Base-by-base conservation (phyloP, 169 alveolate species). In the Cryptosporidium muris region DNA sequence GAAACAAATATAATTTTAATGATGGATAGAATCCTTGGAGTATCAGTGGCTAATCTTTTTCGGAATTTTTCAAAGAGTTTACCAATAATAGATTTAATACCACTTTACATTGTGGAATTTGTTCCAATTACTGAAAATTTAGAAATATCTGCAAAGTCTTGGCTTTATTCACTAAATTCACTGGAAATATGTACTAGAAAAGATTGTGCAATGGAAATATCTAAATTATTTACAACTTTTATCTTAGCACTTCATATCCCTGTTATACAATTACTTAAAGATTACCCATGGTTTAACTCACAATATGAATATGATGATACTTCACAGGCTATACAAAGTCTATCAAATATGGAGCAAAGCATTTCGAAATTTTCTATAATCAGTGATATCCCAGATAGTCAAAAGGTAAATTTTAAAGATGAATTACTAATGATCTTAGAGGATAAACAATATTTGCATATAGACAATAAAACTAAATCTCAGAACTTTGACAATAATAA, bases 151-250 rank as follows among this genome's bases (percentile, higher is more conserved):
- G 85, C 74, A 2, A 74, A 54, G 1, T 40, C 8, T 40, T 74
- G 85, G 85, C 54, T 74, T 11, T 34, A 43, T 12, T 51, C 85
- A 14, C 12, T 74, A 1, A 40, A 36, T 7, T 16, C 54, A 4
- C 60, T 68, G 12, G 60, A 58, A 14, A 4, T 74, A 14, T 66
- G 85, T 34, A 16, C 6, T 3, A 74, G 54, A 9, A 74, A 54
- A 36, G 85, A 49, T 2, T 58, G 60, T 43, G 85, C 85, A 42
- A 74, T 74, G 85, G 85, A 74, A 36, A 74, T 74, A n/a, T 74
- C 85, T 58, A 74, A 53, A 58, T 12, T 74, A 40, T 60, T 74
- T 40, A 74, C 85, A 5, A 74, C 85, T 11, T 54, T 58, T 16
- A 58, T 68, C 43, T 16, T 74, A 16, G 4, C 54, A 54, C 60